Percentiles rank a stretch among this genome's conserved stretches.
Conservation (phyloP, 495 filamentous ascomycete genomes). For the Daldinia bambusicola region DNA sequence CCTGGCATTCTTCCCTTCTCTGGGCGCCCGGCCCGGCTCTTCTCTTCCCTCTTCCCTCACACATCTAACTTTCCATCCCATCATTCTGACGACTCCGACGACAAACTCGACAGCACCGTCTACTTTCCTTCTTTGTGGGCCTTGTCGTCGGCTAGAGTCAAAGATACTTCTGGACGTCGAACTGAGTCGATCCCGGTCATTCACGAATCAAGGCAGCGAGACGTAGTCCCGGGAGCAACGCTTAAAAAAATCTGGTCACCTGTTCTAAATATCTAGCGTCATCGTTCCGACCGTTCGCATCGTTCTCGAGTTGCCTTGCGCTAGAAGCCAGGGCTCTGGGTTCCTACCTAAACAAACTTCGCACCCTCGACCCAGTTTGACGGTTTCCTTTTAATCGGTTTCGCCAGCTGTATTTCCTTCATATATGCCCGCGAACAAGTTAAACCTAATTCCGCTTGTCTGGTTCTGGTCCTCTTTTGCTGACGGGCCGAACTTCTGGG, state of each 20-base stretch:
- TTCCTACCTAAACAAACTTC: slow-evolving; percentile 40
- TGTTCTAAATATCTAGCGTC: slow-evolving; percentile 20
- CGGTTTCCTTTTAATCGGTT: slow-evolving; percentile 30
- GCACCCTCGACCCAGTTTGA: slow-evolving; percentile 37
- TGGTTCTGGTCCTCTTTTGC: slow-evolving; percentile 30
- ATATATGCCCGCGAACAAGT: slow-evolving; percentile 34
- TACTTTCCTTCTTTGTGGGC: slow-evolving; percentile 32
- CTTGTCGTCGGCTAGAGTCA: slow-evolving; percentile 34
- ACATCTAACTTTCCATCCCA: slow-evolving; percentile 41
- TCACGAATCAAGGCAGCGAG: slow-evolving; percentile 37
- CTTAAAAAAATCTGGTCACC: neutral
- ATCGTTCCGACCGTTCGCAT: slow-evolving; percentile 28
- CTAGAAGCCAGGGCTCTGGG: slow-evolving; percentile 43
- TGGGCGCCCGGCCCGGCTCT: slow-evolving; percentile 37
- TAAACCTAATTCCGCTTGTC: slow-evolving; percentile 31
- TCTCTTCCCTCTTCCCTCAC: slow-evolving; percentile 36
- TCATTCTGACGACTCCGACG: slow-evolving; percentile 43
- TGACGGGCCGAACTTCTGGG: slow-evolving; percentile 35
- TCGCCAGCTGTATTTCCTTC: slow-evolving; percentile 19
- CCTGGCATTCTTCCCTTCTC: slow-evolving; percentile 32
- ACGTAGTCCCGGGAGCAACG: slow-evolving; percentile 19
- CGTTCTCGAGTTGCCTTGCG: slow-evolving; percentile 26
- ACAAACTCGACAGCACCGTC: slow-evolving; percentile 29
- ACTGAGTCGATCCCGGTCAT: slow-evolving; percentile 31
- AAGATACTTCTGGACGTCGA: slow-evolving; percentile 26